Percentiles rank a stretch among this genome's conserved stretches.
Evolutionary conservation across 1,284 basidiomycete genomes (phyloP).

Genomic region (Jaminaea rosea): DNA sequence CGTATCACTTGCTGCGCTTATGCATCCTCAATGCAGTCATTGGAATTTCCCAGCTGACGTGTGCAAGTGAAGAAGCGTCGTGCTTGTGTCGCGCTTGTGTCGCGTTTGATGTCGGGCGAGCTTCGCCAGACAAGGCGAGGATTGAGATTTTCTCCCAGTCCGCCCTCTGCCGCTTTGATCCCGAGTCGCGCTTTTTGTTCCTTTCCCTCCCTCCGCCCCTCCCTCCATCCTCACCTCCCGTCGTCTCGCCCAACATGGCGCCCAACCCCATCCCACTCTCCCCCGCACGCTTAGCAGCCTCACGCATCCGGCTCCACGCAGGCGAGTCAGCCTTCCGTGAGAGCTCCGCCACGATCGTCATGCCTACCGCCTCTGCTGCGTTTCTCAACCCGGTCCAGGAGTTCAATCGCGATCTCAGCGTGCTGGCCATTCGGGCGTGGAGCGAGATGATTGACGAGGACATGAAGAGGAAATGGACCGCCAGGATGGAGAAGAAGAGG

Average conservation of each 20-base stretch:
- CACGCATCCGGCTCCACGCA: constrained; percentile 26
- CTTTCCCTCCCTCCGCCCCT: background rate
- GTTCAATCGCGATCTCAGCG: constrained; percentile 89
- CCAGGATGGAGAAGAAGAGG: constrained; percentile 47
- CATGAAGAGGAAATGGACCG: constrained; percentile 59
- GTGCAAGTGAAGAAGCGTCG: too few relatives aligned
- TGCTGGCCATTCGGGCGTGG: constrained; percentile 80
- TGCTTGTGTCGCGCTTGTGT: too few relatives aligned
- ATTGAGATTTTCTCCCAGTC: too few relatives aligned
- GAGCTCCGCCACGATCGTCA: constrained; percentile 41
- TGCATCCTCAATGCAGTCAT: too few relatives aligned
- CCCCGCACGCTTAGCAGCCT: constrained; percentile 20
- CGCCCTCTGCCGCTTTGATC: too few relatives aligned
- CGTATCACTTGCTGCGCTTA: too few relatives aligned
- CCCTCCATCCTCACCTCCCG: background rate
- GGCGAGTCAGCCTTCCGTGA: constrained; percentile 40
- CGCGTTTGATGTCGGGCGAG: too few relatives aligned
- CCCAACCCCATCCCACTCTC: constrained; percentile 36
- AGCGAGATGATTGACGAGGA: constrained; percentile 63
- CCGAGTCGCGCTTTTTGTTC: too few relatives aligned
- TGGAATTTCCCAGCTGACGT: too few relatives aligned
- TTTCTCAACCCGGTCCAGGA: constrained; percentile 98
- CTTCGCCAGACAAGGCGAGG: too few relatives aligned
- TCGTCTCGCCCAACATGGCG: constrained; percentile 21
- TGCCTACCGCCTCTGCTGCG: constrained; percentile 45